Evolutionary conservation across 75 land plant genomes (phyloP).

Genomic region (Picea glauca): DNA sequence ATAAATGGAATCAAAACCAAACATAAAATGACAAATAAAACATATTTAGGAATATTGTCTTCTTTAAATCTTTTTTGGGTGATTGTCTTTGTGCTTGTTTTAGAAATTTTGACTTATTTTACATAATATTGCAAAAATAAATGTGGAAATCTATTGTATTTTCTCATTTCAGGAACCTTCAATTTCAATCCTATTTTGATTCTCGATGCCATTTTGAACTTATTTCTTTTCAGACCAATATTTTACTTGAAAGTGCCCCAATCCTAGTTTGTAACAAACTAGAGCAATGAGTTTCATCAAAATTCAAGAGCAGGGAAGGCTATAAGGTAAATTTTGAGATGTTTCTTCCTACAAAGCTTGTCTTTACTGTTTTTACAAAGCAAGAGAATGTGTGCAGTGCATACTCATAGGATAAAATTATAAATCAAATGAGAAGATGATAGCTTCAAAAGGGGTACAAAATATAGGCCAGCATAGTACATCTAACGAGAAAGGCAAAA

Average conservation of each 20-base stretch:
- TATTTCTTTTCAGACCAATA: neutral
- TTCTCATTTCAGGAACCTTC: too few species aligned
- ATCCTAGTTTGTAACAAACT: neutral
- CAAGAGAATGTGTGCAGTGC: neutral
- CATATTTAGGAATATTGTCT: too few species aligned
- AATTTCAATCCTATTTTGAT: too few species aligned
- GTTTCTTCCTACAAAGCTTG: neutral
- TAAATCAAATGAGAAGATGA: neutral
- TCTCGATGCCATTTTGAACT: too few species aligned
- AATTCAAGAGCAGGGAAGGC: neutral
- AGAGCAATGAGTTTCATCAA: neutral
- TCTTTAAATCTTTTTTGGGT: too few species aligned
- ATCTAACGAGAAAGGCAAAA: neutral
- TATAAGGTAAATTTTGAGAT: neutral
- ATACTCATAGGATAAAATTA: neutral
- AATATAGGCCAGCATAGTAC: neutral
- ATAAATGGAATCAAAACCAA: too few species aligned
- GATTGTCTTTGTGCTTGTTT: too few species aligned
- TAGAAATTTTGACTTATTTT: too few species aligned
- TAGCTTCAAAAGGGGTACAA: neutral
- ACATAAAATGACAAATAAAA: too few species aligned
- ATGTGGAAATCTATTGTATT: too few species aligned
- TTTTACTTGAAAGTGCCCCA: neutral
- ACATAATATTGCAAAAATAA: too few species aligned
- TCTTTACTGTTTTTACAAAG: neutral